Base-by-base conservation (phyloP, 2,329 filamentous ascomycete species). In the Aspergillus carbonarius region DNA sequence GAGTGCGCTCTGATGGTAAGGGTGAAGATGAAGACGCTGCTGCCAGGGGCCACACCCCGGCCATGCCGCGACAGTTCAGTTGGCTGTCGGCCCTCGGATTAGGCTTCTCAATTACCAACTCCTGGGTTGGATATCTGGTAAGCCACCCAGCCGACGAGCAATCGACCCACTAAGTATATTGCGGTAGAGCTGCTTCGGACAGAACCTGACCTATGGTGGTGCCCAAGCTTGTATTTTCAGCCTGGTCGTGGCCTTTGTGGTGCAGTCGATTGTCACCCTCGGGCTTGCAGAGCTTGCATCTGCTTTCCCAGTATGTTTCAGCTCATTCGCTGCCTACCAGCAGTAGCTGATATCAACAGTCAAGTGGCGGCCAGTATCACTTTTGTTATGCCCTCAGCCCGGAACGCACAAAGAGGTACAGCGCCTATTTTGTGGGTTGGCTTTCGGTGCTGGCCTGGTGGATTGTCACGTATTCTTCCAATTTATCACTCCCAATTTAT, bases 281-380 rank as follows among this genome's bases (percentile, higher is more conserved):
- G 67, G 68, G 2, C 56, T 71, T 9, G 60, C 62, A 17, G 69
- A 70, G 47, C 23, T 71, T 30, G 62, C 63, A 12, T 70, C 68
- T 9, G 69, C 68, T 1, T 71, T 60, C 57, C 68, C 66, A 6
- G 61, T 59, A n/a, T 57, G 49, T 13, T n/a, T 1, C 15, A 15
- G 34, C 2, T 37, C 1, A n/a, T n/a, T n/a, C n/a, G n/a, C 12
- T 15, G 0, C 10, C 34, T 13, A 37, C 12, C 2, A 15, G 15
- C 15, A 25, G 3, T 37, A 5, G 5, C 5, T 37, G 15, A 37
- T n/a, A 37, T 4, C 13, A 39, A 53, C 47, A 49, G 47, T 49
- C 47, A 8, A 49, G 47, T 18, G 47, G 47, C 12, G 66, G 66
- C 10, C 68, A 67, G 57, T 65, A 65, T 54, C 65, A 68, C 44